Evolutionary conservation across 2,329 filamentous ascomycete species (phyloP), one percentile per base, ranked within the genome.

Genomic region (Bipolaris sorokiniana): DNA sequence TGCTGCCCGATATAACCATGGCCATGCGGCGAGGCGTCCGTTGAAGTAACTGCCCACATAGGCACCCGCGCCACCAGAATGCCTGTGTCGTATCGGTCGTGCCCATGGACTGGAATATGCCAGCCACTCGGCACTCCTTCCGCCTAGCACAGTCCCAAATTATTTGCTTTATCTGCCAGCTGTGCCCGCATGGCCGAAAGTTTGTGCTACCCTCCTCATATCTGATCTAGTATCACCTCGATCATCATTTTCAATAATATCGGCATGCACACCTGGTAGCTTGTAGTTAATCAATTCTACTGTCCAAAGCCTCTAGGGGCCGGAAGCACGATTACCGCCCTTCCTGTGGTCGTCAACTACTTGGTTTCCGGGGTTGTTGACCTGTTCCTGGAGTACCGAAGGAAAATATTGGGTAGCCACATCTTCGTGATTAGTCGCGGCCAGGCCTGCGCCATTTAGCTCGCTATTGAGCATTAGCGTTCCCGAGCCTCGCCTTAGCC

Each of bases 211-310:
- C 62, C 56, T 64, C 59, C 58, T 48, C 56, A 59, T 62, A 59
- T 61, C 60, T 62, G 54, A 70, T 72, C 68, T 63, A 45, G 72
- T 74, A 67, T 51, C 62, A 75, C 73, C 62, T 55, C 57, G 64
- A 69, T 54, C 49, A 70, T 67, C 63, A 65, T 58, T 59, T 56
- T 57, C 63, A 59, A 69, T 69, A 70, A 59, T 70, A 69, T 69
- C 68, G 62, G 59, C 60, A 66, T 64, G 64, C 69, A 70, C 68
- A 66, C 65, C 62, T 64, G 65, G 55, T 67, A 51, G 31, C 45
- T 59, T 47, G 37, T 47, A 51, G 55, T 64, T 65, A 64, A 68
- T 62, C 59, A 61, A 70, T 57, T 13, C 61, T 55, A 59, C 49
- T 54, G 56, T 44, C 36, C 56, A 54, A 44, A 58, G 31, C 51